Conservation (phyloP, 1,284 basidiomycete species). For the Hypsizygus ulmarius region DNA sequence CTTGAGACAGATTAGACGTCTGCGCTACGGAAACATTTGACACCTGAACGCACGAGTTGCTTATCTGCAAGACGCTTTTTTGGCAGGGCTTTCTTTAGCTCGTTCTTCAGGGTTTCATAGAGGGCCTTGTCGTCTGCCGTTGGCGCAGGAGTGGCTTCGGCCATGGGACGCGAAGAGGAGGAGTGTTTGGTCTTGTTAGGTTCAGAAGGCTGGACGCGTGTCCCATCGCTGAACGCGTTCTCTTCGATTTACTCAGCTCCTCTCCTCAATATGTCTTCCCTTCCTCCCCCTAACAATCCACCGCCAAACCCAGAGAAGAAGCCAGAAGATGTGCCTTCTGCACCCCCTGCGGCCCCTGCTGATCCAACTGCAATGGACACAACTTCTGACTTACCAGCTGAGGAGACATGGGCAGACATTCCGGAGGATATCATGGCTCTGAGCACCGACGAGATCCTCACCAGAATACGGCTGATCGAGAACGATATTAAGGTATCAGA, state of each 20-base stretch:
- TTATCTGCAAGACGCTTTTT: conserved; percentile 72
- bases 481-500: conserved; percentile 85
- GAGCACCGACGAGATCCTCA: conserved; percentile 80
- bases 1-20: conserved; percentile 32
- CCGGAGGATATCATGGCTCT: conserved; percentile 76
- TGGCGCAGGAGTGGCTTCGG: conserved; percentile 34
- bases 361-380: conserved; percentile 65
- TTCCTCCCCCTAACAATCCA: conserved; percentile 56
- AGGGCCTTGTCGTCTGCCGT: conserved; percentile 61
- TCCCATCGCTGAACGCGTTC: conserved; percentile 25
- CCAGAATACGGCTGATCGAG: conserved; percentile 87
- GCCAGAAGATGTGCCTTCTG: conserved; percentile 34
- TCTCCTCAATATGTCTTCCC: conserved; percentile 56
- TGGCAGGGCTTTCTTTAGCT: conserved; percentile 64
- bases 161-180: conserved; percentile 27
- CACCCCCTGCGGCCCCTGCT: conserved; percentile 33
- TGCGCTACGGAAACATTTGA: conserved; percentile 1
- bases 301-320: conserved; percentile 53
- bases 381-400: conserved; percentile 62
- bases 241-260: conserved; percentile 10
- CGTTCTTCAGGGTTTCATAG: conserved; percentile 69
- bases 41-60: conserved; percentile 53
- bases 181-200: conserved; percentile 36
- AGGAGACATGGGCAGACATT: conserved; percentile 82
- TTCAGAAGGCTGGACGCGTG: conserved; percentile 34